Conservation (phyloP, 1,284 basidiomycete species). For the Pascua guehoae region DNA sequence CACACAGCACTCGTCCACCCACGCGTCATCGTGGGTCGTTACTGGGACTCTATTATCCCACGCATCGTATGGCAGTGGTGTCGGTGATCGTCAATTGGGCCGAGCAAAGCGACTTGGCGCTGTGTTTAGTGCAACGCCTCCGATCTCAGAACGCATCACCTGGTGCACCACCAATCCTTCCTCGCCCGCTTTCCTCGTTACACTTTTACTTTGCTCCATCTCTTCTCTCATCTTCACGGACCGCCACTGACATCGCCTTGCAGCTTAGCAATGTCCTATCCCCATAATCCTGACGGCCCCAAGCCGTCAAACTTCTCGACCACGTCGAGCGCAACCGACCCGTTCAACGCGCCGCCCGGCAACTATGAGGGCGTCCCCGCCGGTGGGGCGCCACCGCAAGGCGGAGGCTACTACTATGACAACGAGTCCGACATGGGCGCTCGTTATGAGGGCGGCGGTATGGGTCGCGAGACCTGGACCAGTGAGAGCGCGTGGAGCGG, state of each 20-base stretch:
- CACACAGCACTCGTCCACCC: too few relatives aligned
- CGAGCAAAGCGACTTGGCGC: too few relatives aligned
- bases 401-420: conserved; percentile 58
- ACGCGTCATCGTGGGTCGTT: too few relatives aligned
- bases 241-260: background rate
- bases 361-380: conserved; percentile 26
- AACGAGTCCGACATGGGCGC: conserved; percentile 69
- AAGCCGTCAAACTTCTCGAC: conserved; percentile 17
- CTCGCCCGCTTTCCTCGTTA: too few relatives aligned
- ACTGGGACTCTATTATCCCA: too few relatives aligned
- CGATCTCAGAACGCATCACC: too few relatives aligned
- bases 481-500: conserved; percentile 43
- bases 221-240: background rate
- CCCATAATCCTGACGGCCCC: conserved; percentile 12
- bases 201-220: background rate
- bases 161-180: too few relatives aligned
- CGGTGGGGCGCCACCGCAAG: conserved; percentile 15
- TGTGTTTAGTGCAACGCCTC: too few relatives aligned
- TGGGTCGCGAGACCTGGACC: conserved; percentile 47
- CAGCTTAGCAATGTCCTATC: conserved; percentile 14
- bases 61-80: too few relatives aligned
- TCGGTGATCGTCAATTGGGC: too few relatives aligned
- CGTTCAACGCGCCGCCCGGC: conserved; percentile 39
- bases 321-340: conserved; percentile 23
- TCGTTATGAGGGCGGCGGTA: conserved; percentile 49